Percentiles rank a stretch among this genome's conserved stretches.
Conservation (phyloP, 768 basidiomycete species). For the Cystoderma amianthinum region DNA sequence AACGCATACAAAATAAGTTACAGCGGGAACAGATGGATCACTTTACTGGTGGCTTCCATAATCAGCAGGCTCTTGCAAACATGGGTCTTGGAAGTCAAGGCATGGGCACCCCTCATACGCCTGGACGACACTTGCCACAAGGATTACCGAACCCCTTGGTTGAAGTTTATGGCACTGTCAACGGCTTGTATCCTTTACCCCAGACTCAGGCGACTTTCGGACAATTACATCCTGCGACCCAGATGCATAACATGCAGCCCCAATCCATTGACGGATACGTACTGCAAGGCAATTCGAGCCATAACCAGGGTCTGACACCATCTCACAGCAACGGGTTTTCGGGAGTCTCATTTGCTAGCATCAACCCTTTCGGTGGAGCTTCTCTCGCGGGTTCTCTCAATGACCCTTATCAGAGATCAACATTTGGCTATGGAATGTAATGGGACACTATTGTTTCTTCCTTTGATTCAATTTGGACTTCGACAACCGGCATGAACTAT, state of each 20-base stretch:
- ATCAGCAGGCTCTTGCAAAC: constrained; percentile 53
- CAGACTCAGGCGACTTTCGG: constrained; percentile 47
- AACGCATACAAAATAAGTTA: constrained; percentile 97
- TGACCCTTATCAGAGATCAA: constrained; percentile 72
- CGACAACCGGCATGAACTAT: constrained; percentile 22
- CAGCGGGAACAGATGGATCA: constrained; percentile 88
- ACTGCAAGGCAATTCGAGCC: constrained; percentile 63
- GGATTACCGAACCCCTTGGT: constrained; percentile 46
- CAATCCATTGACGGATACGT: constrained; percentile 80
- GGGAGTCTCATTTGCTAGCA: constrained; percentile 40
- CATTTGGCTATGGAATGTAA: constrained; percentile 81
- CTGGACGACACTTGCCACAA: constrained; percentile 50
- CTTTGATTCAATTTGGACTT: constrained; percentile 4
- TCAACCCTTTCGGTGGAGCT: constrained; percentile 46
- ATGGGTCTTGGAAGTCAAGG: constrained; percentile 53
- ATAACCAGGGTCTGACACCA: constrained; percentile 56
- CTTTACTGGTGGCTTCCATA: constrained; percentile 53
- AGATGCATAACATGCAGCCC: constrained; percentile 55
- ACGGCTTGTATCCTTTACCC: constrained; percentile 51
- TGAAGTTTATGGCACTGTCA: constrained; percentile 61
- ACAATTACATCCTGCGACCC: constrained; percentile 48
- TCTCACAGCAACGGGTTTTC: constrained; percentile 56
- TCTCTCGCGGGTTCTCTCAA: constrained; percentile 48
- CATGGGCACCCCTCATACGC: constrained; percentile 34
- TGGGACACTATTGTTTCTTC: not conserved